phyloP scores from a whole-genome alignment of 2,329 filamentous ascomycete species.

The Talaromyces albobiverticillius region DNA sequence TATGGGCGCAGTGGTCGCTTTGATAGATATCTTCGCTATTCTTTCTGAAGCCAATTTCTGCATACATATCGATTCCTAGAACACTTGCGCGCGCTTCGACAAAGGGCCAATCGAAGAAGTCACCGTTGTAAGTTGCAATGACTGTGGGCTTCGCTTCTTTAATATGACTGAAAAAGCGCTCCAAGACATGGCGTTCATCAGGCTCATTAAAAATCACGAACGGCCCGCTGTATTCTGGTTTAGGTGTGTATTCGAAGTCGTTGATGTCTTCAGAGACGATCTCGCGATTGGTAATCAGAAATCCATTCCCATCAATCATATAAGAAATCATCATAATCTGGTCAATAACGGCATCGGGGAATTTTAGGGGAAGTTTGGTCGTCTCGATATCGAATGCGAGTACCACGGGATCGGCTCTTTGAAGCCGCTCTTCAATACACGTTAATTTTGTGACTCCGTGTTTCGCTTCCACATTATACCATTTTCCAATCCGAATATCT shows the following conservation, averaged over 20 bases:
- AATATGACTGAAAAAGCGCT: conserved; percentile 92
- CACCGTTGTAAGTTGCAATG: conserved; percentile 99
- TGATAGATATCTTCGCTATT: conserved; percentile 96
- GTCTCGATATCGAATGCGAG: conserved; percentile 99
- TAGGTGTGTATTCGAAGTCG: conserved; percentile 98
- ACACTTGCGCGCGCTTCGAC: conserved; percentile 91
- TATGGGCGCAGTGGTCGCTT: conserved; percentile 92
- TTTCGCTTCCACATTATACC: conserved; percentile 94
- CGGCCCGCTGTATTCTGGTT: conserved; percentile 88
- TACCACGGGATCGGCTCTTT: conserved; percentile 92
- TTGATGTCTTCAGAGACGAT: conserved; percentile 96
- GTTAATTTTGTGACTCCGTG: conserved; percentile 81
- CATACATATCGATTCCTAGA: conserved; percentile 98
- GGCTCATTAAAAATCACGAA: conserved; percentile 99
- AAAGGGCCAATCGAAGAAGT: conserved; percentile 99
- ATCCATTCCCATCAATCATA: conserved; percentile 99
- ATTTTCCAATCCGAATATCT: conserved; percentile 95
- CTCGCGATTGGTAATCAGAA: conserved; percentile 95
- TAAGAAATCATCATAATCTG: conserved; percentile 99
- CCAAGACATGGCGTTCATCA: conserved; percentile 81
- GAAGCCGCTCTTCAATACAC: conserved; percentile 81
- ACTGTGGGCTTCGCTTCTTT: conserved; percentile 93
- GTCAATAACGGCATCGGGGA: conserved; percentile 89
- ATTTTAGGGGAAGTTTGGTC: conserved; percentile 91
- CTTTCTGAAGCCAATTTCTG: conserved; percentile 94